Conservation (phyloP, 257 asterid species). For the Solanum bulbocastanum region DNA sequence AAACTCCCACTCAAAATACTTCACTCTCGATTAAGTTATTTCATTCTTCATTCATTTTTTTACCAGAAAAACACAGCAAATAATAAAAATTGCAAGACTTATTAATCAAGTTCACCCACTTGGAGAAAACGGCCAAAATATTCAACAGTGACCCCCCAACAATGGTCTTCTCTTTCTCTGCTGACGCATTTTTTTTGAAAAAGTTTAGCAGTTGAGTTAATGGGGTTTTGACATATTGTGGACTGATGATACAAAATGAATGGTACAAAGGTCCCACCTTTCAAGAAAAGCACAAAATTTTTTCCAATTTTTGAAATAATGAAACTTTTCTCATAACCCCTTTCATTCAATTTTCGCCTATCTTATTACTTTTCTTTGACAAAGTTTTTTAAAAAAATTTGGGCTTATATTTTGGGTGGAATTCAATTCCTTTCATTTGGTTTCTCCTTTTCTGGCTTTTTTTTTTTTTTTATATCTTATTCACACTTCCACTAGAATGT, state of each 20-base stretch:
- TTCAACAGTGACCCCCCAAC: constrained; percentile 11
- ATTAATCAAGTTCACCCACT: not conserved
- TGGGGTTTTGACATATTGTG: constrained; percentile 38
- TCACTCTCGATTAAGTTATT: not conserved
- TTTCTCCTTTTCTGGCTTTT: not conserved
- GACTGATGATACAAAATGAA: constrained; percentile 21
- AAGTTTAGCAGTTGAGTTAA: constrained; percentile 18
- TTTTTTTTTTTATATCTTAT: not conserved
- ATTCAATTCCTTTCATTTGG: constrained; percentile 24
- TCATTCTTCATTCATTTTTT: not conserved
- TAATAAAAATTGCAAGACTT: not conserved
- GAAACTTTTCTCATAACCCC: not conserved
- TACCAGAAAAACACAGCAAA: not conserved
- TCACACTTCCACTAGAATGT: constrained; percentile 26
- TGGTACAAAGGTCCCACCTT: constrained; percentile 32
- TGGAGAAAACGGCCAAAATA: constrained; percentile 8
- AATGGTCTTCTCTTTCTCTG: constrained; percentile 7
- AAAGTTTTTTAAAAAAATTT: not conserved
- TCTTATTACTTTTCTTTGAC: not conserved
- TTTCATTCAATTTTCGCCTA: not conserved
- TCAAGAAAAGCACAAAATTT: constrained; percentile 22
- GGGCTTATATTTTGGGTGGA: constrained; percentile 37
- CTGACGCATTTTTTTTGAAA: constrained; percentile 22
- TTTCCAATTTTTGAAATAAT: constrained; percentile 13
- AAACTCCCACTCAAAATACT: not conserved